Evolutionary conservation across 495 filamentous ascomycete genomes (phyloP).

Genomic region (Pseudevernia furfuracea): DNA sequence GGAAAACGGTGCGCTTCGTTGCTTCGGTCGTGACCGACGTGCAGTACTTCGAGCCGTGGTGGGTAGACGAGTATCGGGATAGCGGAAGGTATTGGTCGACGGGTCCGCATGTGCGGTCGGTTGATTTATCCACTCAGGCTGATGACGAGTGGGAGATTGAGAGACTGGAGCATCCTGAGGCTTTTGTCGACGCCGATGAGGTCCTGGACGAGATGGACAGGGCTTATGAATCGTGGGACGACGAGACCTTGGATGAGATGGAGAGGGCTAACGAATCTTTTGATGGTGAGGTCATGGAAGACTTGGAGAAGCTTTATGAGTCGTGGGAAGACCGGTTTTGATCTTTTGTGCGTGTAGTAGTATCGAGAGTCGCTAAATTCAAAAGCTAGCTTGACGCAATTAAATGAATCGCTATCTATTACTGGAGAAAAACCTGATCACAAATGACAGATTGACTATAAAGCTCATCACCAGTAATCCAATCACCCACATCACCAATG

Average conservation of each 20-base stretch:
- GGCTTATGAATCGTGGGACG: neutral
- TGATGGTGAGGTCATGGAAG: neutral
- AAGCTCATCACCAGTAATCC: conserved; percentile 12
- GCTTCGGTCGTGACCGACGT: neutral
- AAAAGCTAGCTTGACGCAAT: no score
- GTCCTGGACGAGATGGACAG: neutral
- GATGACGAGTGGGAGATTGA: conserved; percentile 4
- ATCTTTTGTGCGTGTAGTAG: neutral
- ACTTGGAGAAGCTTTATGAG: neutral
- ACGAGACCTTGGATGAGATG: neutral
- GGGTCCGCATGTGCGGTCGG: neutral
- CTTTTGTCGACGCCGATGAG: neutral
- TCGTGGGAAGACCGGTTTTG: neutral
- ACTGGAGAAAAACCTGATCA: neutral
- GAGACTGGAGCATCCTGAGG: neutral
- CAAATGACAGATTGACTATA: conserved; percentile 4
- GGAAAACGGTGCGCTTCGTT: neutral
- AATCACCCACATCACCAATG: conserved; percentile 57
- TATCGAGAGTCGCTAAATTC: no score
- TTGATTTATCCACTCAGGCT: neutral
- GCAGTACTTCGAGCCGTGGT: neutral
- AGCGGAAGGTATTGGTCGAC: neutral
- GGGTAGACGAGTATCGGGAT: neutral
- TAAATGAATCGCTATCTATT: no score
- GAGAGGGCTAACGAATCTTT: neutral